Percentiles rank a stretch among this genome's conserved stretches.
Conservation (phyloP, 768 basidiomycete species). For the Dioszegia aurantiaca region DNA sequence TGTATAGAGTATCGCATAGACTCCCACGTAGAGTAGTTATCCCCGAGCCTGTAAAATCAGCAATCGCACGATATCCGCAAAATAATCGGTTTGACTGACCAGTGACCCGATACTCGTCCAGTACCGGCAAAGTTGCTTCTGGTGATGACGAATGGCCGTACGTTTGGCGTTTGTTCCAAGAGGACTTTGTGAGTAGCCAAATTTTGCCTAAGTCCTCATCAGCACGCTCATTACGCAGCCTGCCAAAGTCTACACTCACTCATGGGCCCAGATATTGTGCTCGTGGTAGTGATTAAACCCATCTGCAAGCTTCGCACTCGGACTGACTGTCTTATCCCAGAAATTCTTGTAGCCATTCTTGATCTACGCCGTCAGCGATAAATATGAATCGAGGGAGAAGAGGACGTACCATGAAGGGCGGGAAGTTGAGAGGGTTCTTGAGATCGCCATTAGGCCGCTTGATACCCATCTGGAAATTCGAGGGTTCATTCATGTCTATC, state of each 20-base stretch:
- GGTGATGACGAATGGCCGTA: constrained; percentile 56
- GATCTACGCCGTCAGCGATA: constrained; percentile 5
- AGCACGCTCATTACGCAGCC: not conserved
- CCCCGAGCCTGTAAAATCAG: constrained; percentile 58
- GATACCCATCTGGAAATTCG: constrained; percentile 8
- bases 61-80: constrained; percentile 1
- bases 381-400: not conserved
- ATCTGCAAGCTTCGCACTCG: constrained; percentile 12
- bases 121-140: constrained; percentile 49
- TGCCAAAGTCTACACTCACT: not conserved
- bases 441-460: not conserved
- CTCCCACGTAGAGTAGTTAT: constrained; percentile 72
- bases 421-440: constrained; percentile 10
- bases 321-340: constrained; percentile 12
- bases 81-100: not conserved
- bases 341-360: constrained; percentile 11
- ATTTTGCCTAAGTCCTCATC: constrained; percentile 8
- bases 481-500: constrained; percentile 15
- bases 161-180: constrained; percentile 5
- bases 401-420: constrained; percentile 3
- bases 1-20: constrained; percentile 70
- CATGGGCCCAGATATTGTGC: constrained; percentile 7
- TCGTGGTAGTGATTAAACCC: constrained; percentile 16
- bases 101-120: constrained; percentile 11
- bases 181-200: constrained; percentile 9